Base-by-base conservation (phyloP, 2,329 filamentous ascomycete species). In the Aspergillus calidoustus region DNA sequence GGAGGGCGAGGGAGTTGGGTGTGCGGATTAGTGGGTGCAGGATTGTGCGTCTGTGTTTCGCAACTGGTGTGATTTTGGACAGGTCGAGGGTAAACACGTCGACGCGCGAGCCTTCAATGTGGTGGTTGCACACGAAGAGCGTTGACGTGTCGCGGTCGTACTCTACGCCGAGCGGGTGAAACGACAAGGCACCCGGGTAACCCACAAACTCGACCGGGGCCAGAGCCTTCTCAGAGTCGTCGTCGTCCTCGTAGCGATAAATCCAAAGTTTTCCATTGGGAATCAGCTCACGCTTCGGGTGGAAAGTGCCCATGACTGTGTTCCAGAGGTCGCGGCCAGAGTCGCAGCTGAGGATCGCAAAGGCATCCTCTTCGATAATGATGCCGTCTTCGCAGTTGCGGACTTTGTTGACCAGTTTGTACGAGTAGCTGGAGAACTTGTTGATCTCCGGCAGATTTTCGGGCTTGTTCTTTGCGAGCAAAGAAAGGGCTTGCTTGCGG, bases 361-460 rank as follows among this genome's bases (percentile, higher is more conserved):
- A n/a, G 13, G 19, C 55, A 22, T 56, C 51, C 47, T 62, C 55
- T 8, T 55, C 51, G 38, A 55, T 17, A 25, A 62, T 28, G 22
- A 59, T 48, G 4, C 44, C 60, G 47, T 67, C 65, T 31, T 67
- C 65, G 60, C 65, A 67, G 57, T 67, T 67, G 38, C 64, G 64
- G 43, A 67, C 13, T 22, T 43, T 64, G 44, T 62, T 54, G 11
- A 55, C n/a, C 22, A 64, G 59, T 31, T 64, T 64, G 22, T 66
- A 19, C 0, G 57, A 22, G 11, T 49, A 55, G 22, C 56, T 47
- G 5, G 56, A 25, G 23, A 66, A 60, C 34, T 15, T 43, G 41
- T 59, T 61, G 52, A 62, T 5, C 43, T 64, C 59, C 2, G 23
- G 46, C 6, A 67, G 46, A 31, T 54, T 56, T 25, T 59, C 57